Conservation (phyloP, 225 moss, liverwort and hornwort genomes). For the Lunularia cruciata region DNA sequence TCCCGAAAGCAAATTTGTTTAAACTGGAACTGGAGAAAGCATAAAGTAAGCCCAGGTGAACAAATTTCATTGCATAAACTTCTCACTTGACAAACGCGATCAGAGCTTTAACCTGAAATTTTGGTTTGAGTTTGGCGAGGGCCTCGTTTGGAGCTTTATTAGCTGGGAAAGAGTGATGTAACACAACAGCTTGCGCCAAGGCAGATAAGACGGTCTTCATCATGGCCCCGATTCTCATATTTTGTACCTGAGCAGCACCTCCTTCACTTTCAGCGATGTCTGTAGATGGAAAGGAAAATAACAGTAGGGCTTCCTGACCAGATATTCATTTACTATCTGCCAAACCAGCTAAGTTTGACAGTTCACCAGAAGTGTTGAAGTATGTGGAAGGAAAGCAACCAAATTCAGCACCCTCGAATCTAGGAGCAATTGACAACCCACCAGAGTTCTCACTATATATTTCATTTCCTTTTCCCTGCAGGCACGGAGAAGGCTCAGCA, state of each 20-base stretch:
- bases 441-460: conserved; percentile 86
- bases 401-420: not conserved
- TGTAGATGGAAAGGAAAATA: not conserved
- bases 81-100: no score
- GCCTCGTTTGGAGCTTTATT: conserved; percentile 54
- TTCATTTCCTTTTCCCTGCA: conserved; percentile 92
- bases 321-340: no score
- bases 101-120: conserved; percentile 89
- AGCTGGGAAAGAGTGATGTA: conserved; percentile 60
- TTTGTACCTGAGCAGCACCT: conserved; percentile 62
- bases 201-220: conserved; percentile 89
- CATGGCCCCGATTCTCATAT: conserved; percentile 95
- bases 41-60: no score
- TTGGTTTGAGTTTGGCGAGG: conserved; percentile 59
- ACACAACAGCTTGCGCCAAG: conserved; percentile 73
- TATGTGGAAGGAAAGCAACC: not conserved
- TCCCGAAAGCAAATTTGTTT: no score
- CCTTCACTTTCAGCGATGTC: not conserved
- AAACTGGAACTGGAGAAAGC: no score
- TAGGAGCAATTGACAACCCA: conserved; percentile 26
- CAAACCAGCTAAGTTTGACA: no score
- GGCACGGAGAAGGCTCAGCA: conserved; percentile 74
- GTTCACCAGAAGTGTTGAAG: not conserved
- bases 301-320: not conserved
- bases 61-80: no score